phyloP scores from a whole-genome alignment of 441 rosid genomes.

The Kokia cookei region DNA sequence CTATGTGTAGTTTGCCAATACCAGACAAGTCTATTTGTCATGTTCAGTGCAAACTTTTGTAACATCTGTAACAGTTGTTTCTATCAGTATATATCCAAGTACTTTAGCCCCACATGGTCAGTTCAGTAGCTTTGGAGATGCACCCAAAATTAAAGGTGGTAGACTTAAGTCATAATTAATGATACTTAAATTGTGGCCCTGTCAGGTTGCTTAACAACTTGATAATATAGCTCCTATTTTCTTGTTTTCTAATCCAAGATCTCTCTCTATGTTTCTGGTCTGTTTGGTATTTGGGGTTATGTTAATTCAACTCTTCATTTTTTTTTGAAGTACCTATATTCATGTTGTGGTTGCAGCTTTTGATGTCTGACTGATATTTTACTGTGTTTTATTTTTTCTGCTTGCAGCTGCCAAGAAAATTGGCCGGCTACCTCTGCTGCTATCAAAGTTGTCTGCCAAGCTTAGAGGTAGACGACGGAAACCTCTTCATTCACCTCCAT shows the following conservation, averaged over 20 bases:
- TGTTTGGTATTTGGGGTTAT: too few species aligned
- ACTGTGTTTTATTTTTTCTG: slow-evolving; percentile 1
- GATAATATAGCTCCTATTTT: neutral
- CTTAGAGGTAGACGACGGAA: slow-evolving; percentile 51
- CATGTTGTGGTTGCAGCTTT: neutral
- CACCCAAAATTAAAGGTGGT: neutral
- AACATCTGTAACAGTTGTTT: neutral
- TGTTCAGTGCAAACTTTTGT: neutral
- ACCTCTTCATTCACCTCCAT: slow-evolving; percentile 12
- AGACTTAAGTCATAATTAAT: neutral
- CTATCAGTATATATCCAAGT: neutral
- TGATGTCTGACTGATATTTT: slow-evolving; percentile 11
- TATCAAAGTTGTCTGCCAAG: slow-evolving; percentile 50
- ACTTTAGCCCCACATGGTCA: neutral
- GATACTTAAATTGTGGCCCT: neutral
- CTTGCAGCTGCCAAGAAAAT: slow-evolving; percentile 43
- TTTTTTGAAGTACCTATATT: neutral
- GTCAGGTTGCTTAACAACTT: neutral
- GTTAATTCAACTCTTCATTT: too few species aligned
- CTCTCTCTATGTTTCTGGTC: neutral
- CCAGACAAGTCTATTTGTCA: neutral
- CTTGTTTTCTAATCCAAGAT: neutral
- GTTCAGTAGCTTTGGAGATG: neutral
- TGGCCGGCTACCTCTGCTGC: slow-evolving; percentile 33
- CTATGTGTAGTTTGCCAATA: neutral